These are phyloP conservation scores for Pezicula rhizophila DNA, from an alignment of 2,329 filamentous ascomycete genomes.

Conservation along the genomic window DNA sequence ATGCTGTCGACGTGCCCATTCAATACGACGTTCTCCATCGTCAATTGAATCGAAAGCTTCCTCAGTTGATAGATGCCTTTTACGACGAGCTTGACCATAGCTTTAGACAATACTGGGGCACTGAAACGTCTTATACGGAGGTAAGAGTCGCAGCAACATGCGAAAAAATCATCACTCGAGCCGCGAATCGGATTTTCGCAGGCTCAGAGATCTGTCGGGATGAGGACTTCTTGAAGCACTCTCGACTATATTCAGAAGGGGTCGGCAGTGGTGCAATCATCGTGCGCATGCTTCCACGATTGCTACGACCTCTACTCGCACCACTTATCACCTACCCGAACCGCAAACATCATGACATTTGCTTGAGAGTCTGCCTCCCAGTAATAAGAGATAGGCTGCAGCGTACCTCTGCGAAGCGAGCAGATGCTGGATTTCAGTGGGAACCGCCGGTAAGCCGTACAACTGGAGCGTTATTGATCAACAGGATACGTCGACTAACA, in stretches of 20 bases:
- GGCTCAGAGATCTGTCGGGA: slow-evolving; percentile 30
- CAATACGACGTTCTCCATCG: background rate
- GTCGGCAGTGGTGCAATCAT: background rate
- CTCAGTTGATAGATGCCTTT: background rate
- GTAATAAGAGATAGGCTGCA: background rate
- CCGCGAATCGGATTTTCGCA: slow-evolving; percentile 37
- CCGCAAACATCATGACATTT: slow-evolving; percentile 19
- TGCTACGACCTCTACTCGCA: slow-evolving; percentile 21
- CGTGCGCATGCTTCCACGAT: slow-evolving; percentile 12
- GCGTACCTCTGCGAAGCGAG: background rate
- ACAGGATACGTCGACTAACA: background rate
- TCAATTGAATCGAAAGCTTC: background rate
- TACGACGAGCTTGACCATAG: background rate
- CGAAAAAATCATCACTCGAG: slow-evolving; percentile 27
- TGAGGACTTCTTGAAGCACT: background rate
- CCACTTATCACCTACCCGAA: slow-evolving; percentile 18
- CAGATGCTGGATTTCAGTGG: slow-evolving; percentile 6
- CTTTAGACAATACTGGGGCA: slow-evolving; percentile 6
- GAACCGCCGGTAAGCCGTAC: slow-evolving; percentile 15
- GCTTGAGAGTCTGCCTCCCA: slow-evolving; percentile 10
- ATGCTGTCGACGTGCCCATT: background rate
- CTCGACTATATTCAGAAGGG: background rate
- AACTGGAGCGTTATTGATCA: slow-evolving; percentile 12
- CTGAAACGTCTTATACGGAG: slow-evolving; percentile 28
- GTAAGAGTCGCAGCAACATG: slow-evolving; percentile 24